These are phyloP conservation scores for Candida pseudocylindracea DNA, from an alignment of 1,139 yeast genomes.

Conservation along the genomic window DNA sequence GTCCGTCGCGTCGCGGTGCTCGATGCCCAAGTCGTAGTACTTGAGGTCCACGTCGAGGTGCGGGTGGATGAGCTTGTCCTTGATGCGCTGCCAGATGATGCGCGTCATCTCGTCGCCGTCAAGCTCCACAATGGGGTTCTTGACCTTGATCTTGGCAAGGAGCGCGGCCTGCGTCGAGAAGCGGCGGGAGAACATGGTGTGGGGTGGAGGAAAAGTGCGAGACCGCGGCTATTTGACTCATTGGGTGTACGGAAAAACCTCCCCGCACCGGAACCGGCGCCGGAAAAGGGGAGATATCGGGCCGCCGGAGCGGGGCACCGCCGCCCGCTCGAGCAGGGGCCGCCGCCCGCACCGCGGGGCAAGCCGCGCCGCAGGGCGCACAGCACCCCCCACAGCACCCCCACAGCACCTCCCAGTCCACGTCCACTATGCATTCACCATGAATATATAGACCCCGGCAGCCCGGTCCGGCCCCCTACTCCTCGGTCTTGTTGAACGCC, in stretches of 20 bases:
- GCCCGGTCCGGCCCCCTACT: background rate
- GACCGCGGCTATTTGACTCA: too few relatives aligned
- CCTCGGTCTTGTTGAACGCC: constrained; percentile 5
- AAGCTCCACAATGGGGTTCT: constrained; percentile 80
- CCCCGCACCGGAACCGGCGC: too few relatives aligned
- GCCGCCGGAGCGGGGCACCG: too few relatives aligned
- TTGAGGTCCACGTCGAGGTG: constrained; percentile 73
- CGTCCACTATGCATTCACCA: too few relatives aligned
- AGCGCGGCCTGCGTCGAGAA: background rate
- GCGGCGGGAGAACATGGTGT: background rate
- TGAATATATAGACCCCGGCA: background rate
- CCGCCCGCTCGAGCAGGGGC: too few relatives aligned
- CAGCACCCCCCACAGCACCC: too few relatives aligned
- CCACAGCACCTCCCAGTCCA: too few relatives aligned
- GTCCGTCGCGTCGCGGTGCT: constrained; percentile 67
- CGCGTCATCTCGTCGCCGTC: constrained; percentile 96
- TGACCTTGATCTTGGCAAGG: constrained; percentile 44
- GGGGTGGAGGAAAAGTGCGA: too few relatives aligned
- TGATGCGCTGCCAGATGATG: constrained; percentile 76
- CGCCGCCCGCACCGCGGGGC: too few relatives aligned
- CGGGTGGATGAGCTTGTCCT: constrained; percentile 63
- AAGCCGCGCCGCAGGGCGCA: too few relatives aligned
- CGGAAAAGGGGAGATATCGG: too few relatives aligned
- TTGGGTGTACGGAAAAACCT: too few relatives aligned
- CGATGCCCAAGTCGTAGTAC: constrained; percentile 78